Base-by-base conservation (phyloP, 139 green algal genomes). In the Chlorella sorokiniana region DNA sequence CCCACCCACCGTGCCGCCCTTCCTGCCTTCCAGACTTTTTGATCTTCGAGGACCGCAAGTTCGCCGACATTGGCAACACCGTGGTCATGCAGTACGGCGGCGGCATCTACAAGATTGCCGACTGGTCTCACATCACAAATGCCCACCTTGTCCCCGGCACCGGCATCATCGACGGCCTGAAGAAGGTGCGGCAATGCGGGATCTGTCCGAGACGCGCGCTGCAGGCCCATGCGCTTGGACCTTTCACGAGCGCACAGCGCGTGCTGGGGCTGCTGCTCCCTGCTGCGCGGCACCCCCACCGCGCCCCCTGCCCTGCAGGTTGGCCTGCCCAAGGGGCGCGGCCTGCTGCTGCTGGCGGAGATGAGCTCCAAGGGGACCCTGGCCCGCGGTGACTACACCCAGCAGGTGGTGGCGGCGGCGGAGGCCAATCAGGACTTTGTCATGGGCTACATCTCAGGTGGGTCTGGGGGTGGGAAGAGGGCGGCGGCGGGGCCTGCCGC, bases 1-100 rank as follows among this genome's bases (percentile, higher is more conserved):
- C n/a, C n/a, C n/a, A n/a, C n/a, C n/a, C n/a, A n/a, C n/a, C n/a
- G n/a, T n/a, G n/a, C 65, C n/a, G 25, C 42, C 65, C 65, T 48
- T 23, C 42, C 31, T 72, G 31, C 31, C 29, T 0, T 69, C 45
- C 91, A 95, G 92, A 99, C 86, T 99, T 99, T 84, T 64, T 99
- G 41, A 97, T 99, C 65, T 99, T 99, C 83, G 97, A 99, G 91
- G 97, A 99, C 88, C 93, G 97, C 80, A 99, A 99, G 89, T 99
- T 99, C 91, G 97, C 97, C 0, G 97, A 99, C 90, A 99, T 99
- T 69, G 97, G 97, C 83, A 99, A 99, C 93, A 99, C 97, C 0
- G 97, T 99, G 56, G 95, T 97, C 29, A 89, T 86, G 52, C 95
- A 98, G 88, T 97, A 94, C 81, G 84, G 82, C 69, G 87, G 88